A percentile compares a stretch with the other conserved stretches of the same genome.
Evolutionary conservation across 1,284 basidiomycete genomes (phyloP).

Genomic region (Vanrija sp.): DNA sequence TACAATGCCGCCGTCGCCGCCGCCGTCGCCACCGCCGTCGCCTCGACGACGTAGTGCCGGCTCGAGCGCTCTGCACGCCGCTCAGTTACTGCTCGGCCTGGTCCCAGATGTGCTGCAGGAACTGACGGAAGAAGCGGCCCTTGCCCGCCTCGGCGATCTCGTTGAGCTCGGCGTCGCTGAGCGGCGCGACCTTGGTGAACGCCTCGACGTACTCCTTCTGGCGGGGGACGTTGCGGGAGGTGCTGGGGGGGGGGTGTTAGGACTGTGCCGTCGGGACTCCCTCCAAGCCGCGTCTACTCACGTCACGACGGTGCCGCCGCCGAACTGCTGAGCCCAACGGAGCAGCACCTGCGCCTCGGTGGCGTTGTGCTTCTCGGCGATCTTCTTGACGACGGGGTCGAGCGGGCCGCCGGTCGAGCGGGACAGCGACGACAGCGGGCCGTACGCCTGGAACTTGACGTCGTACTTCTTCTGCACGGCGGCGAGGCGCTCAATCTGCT

Average conservation of each 20-base stretch:
- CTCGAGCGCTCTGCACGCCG: not conserved
- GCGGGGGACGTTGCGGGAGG: slow-evolving; percentile 64
- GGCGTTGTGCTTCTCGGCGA: slow-evolving; percentile 49
- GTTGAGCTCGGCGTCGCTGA: slow-evolving; percentile 58
- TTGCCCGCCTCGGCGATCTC: slow-evolving; percentile 36
- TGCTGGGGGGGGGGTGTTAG: slow-evolving; percentile 21
- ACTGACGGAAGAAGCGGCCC: slow-evolving; percentile 32
- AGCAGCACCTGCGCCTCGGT: slow-evolving; percentile 44
- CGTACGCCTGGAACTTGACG: slow-evolving; percentile 67
- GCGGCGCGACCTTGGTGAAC: slow-evolving; percentile 56
- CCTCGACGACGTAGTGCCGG: not conserved
- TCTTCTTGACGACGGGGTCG: slow-evolving; percentile 54
- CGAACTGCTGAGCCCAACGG: slow-evolving; percentile 40
- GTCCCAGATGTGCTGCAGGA: slow-evolving; percentile 10
- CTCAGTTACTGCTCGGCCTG: not conserved
- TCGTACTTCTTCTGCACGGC: slow-evolving; percentile 58
- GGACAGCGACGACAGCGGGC: slow-evolving; percentile 48
- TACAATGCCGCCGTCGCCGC: not conserved
- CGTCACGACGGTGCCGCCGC: slow-evolving; percentile 58
- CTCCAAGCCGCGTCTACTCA: slow-evolving; percentile 36
- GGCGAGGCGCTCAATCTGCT: slow-evolving; percentile 54
- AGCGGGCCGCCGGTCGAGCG: slow-evolving; percentile 59
- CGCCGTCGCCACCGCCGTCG: not conserved
- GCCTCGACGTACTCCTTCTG: slow-evolving; percentile 63
- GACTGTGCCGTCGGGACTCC: too few relatives aligned